Conservation (phyloP, 2,329 filamentous ascomycete species). For the Scytalidium lignicola region DNA sequence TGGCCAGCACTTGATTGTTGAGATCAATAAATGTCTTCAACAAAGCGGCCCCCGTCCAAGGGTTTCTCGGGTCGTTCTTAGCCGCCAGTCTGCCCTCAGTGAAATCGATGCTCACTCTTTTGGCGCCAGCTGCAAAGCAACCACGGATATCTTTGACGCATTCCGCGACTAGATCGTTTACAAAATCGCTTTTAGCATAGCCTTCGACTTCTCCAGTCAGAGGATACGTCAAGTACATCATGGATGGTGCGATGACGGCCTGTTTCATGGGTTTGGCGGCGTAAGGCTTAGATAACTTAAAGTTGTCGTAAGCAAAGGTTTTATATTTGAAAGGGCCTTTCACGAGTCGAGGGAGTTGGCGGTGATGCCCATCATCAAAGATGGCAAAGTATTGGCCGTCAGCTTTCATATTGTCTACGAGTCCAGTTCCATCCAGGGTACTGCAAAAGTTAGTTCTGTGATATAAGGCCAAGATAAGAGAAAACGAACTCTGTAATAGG, state of each 20-base stretch:
- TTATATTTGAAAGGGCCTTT: constrained; percentile 25
- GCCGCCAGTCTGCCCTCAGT: constrained; percentile 27
- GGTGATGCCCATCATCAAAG: constrained; percentile 27
- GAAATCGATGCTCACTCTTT: constrained; percentile 29
- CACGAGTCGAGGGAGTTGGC: constrained; percentile 24
- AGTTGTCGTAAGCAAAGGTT: constrained; percentile 28
- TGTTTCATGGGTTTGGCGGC: constrained; percentile 23
- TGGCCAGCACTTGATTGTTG: constrained; percentile 23
- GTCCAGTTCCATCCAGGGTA: constrained; percentile 26
- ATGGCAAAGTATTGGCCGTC: constrained; percentile 29
- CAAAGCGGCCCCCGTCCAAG: constrained; percentile 26
- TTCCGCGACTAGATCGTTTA: constrained; percentile 26
- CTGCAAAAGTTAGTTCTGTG: neutral
- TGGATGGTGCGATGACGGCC: constrained; percentile 29
- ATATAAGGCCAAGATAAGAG: neutral
- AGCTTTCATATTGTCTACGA: constrained; percentile 22
- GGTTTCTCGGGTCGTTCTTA: constrained; percentile 28
- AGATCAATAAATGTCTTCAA: constrained; percentile 28
- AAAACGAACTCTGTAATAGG: constrained; percentile 18
- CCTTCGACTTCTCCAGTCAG: constrained; percentile 25
- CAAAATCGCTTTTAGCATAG: constrained; percentile 24
- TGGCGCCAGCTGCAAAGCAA: constrained; percentile 27
- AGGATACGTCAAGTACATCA: constrained; percentile 29
- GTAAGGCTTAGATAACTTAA: constrained; percentile 21
- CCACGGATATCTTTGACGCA: constrained; percentile 30